Evolutionary conservation across 257 asterid genomes (phyloP).

Genomic region (Anisodus acutangulus): DNA sequence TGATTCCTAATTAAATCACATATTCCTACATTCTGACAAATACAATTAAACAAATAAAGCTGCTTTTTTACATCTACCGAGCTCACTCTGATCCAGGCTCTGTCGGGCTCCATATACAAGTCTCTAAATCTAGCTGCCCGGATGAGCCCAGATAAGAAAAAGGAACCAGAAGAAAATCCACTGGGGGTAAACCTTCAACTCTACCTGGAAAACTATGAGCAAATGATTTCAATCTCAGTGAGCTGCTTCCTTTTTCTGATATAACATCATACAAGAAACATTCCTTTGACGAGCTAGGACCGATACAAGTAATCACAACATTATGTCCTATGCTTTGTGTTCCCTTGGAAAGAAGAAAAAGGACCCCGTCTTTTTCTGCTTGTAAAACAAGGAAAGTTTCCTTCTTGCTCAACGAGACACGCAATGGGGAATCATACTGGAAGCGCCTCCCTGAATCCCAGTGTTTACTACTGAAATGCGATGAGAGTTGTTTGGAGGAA

Average conservation of each 20-base stretch:
- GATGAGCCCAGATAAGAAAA: slow-evolving; percentile 53
- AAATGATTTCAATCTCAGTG: slow-evolving; percentile 78
- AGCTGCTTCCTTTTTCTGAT: slow-evolving; percentile 85
- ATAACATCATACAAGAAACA: slow-evolving; percentile 69
- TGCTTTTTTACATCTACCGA: slow-evolving; percentile 12
- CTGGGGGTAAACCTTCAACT: slow-evolving; percentile 66
- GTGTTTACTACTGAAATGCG: slow-evolving; percentile 78
- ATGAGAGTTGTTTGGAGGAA: slow-evolving; percentile 64
- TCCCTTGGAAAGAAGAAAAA: slow-evolving; percentile 76
- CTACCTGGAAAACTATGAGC: slow-evolving; percentile 75
- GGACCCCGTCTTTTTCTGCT: slow-evolving; percentile 79
- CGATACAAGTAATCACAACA: slow-evolving; percentile 75
- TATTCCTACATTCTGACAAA: slow-evolving; percentile 16
- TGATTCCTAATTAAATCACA: background rate
- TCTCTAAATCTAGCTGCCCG: slow-evolving; percentile 72
- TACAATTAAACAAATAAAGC: slow-evolving; percentile 16
- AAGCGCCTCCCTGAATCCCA: slow-evolving; percentile 88
- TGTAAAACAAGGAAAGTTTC: slow-evolving; percentile 78
- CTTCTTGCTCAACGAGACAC: slow-evolving; percentile 66
- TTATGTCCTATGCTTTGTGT: slow-evolving; percentile 73
- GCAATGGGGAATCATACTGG: slow-evolving; percentile 73
- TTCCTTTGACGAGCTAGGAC: slow-evolving; percentile 68
- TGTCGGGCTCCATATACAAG: slow-evolving; percentile 78
- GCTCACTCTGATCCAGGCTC: slow-evolving; percentile 63
- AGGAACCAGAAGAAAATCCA: slow-evolving; percentile 87